Evolutionary conservation across 2,329 filamentous ascomycete species (phyloP), one percentile per base, ranked within the genome.

Genomic region (Rhexocercosporidium sp.): DNA sequence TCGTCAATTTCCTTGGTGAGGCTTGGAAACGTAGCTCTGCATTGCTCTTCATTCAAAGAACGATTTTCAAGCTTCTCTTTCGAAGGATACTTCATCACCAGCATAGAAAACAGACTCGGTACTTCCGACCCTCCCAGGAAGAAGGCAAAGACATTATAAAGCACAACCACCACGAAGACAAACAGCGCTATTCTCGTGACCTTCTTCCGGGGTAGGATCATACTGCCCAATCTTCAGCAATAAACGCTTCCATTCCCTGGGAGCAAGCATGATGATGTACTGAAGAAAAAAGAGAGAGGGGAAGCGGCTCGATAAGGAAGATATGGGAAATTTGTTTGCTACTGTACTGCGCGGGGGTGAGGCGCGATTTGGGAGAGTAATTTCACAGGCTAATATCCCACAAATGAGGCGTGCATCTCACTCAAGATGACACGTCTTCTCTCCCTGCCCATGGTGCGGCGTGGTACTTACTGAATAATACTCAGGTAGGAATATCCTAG

Each of bases 1-100:
- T 80, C 73, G 44, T 84, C 82, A 66, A 86, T 79, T 64, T 85
- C 80, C 46, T 78, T 78, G 0, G 79, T 82, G 20, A 86, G 76
- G 2, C 79, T 80, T 0, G 84, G 84, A 68, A 86, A 86, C 1
- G 75, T 72, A 46, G 72, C 72, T 8, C 73, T 69, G 73, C 84
- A 86, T 71, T 85, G 78, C 25, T 78, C 70, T 29, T 80, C 77
- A 14, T 77, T 80, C 56, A 86, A 77, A 53, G 56, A 65, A 8
- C 74, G 59, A 34, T 64, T 68, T 20, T 70, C 41, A 12, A 69
- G 39, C 7, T 46, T 37, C n/a, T 67, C 53, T 51, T 41, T 59
- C 18, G 59, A 53, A 16, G 65, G 59, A 25, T 39, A 62, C 20
- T 39, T 51, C 12, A 12, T 34, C 7, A 49, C 22, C 11, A 39